These are phyloP conservation scores for Coemansia sp. DNA, from an alignment of 192 early-diverging fungal species.

Conservation along the genomic window DNA sequence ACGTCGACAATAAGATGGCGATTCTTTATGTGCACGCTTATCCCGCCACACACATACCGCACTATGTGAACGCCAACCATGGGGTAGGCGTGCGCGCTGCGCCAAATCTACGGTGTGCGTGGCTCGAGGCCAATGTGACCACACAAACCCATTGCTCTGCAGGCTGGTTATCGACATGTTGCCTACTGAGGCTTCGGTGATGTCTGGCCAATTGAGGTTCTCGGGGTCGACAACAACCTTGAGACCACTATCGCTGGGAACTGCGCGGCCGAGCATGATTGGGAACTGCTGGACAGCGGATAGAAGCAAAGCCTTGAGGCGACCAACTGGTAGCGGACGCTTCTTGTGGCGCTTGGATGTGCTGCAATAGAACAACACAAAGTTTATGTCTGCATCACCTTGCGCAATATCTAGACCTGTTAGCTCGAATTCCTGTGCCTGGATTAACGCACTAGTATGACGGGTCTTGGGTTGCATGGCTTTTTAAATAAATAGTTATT, in stretches of 20 bases:
- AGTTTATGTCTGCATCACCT: slow-evolving; percentile 35
- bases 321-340: not conserved
- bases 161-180: not conserved
- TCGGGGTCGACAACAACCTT: slow-evolving; percentile 19
- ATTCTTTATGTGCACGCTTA: slow-evolving; percentile 36
- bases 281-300: slow-evolving; percentile 27
- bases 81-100: slow-evolving; percentile 3
- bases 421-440: slow-evolving; percentile 19
- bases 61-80: slow-evolving; percentile 34
- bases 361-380: slow-evolving; percentile 28
- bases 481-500: not conserved
- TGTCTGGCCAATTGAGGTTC: slow-evolving; percentile 32
- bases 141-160: slow-evolving; percentile 3
- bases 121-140: slow-evolving; percentile 22
- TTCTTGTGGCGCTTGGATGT: slow-evolving; percentile 2
- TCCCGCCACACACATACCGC: slow-evolving; percentile 33
- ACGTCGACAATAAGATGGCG: slow-evolving; percentile 39
- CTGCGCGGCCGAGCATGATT: slow-evolving; percentile 14
- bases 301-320: slow-evolving; percentile 12
- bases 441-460: not conserved
- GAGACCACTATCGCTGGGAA: not conserved
- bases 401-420: slow-evolving; percentile 40
- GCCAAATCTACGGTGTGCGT: slow-evolving; percentile 8
- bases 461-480: not conserved
- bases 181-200: slow-evolving; percentile 13